Evolutionary conservation across 257 asterid species (phyloP), one percentile per base, ranked within the genome.

Genomic region (Striga asiatica): DNA sequence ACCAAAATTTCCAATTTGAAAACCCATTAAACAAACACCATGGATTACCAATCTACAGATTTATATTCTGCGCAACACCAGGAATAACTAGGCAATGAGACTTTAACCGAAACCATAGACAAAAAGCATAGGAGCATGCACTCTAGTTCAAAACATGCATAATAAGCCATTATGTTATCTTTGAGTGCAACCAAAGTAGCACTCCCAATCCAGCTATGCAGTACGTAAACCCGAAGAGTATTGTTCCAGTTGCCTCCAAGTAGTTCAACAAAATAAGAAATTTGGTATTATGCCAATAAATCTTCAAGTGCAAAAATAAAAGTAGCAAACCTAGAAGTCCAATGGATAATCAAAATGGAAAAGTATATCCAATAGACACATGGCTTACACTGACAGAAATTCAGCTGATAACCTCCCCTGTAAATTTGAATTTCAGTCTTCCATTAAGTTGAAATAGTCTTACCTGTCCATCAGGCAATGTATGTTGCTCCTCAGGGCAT

Each of bases 391-490:
- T 14, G 59, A 29, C 64, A 14, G 50, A 42, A 28, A 46, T 12
- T 48, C 6, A 48, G 13, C 12, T 19, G 14, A 68, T 10, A 42
- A 66, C 24, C 34, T 31, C 23, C 49, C 21, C 21, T 50, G 6
- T 47, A 35, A 53, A 1, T 29, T 27, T 13, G 45, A 52, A 38
- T 38, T 22, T 29, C 35, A 29, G 22, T 24, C 53, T 34, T 53
- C 58, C 16, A 60, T 29, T 43, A 51, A 65, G 64, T 17, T 17
- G 41, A 52, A 45, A 46, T 11, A 49, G 35, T 39, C 49, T 43
- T 8, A 88, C 97, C 89, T 91, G 96, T 67, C 98, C 98, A 70
- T 91, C 98, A 10, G 98, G 98, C 42, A 91, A 82, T 7, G 83
- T 82, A 66, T 91, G 94, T 21, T 71, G 70, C 82, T 91, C 96